Conservation (phyloP, 2,329 filamentous ascomycete genomes). For the Talaromyces albobiverticillius region DNA sequence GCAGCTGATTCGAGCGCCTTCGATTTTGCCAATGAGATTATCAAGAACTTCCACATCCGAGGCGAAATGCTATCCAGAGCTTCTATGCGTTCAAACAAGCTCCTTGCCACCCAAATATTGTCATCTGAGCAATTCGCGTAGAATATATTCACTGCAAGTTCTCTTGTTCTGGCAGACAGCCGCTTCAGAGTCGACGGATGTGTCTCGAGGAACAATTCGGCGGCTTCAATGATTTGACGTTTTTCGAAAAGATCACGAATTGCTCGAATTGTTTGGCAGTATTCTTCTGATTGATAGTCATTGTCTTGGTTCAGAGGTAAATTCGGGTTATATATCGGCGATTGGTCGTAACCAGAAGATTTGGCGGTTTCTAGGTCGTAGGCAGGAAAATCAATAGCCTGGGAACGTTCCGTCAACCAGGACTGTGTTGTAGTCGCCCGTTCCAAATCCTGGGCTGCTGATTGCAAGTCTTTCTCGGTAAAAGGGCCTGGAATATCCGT, state of each 20-base stretch:
- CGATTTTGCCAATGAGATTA: constrained; percentile 33
- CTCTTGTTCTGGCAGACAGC: constrained; percentile 26
- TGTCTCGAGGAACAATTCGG: constrained; percentile 33
- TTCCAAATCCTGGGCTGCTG: constrained; percentile 6
- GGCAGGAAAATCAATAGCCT: constrained; percentile 3
- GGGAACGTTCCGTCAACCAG: constrained; percentile 5
- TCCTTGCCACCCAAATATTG: constrained; percentile 38
- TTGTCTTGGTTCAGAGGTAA: background rate
- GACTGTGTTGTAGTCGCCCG: background rate
- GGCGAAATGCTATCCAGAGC: constrained; percentile 28
- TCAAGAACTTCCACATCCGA: constrained; percentile 36
- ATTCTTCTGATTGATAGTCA: constrained; percentile 2
- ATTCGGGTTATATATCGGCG: background rate
- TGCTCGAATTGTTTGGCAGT: background rate
- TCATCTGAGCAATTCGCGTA: constrained; percentile 34
- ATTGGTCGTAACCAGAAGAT: background rate
- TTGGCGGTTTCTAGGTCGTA: background rate
- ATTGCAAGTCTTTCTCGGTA: constrained; percentile 2
- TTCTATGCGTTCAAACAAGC: constrained; percentile 34
- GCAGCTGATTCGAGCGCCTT: constrained; percentile 36
- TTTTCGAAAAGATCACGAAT: constrained; percentile 23
- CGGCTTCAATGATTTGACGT: constrained; percentile 32
- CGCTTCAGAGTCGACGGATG: constrained; percentile 20
- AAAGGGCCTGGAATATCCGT: background rate
- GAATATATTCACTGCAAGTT: constrained; percentile 31